These are phyloP conservation scores for Suillus luteus DNA, from an alignment of 768 basidiomycete species.

Conservation along the genomic window DNA sequence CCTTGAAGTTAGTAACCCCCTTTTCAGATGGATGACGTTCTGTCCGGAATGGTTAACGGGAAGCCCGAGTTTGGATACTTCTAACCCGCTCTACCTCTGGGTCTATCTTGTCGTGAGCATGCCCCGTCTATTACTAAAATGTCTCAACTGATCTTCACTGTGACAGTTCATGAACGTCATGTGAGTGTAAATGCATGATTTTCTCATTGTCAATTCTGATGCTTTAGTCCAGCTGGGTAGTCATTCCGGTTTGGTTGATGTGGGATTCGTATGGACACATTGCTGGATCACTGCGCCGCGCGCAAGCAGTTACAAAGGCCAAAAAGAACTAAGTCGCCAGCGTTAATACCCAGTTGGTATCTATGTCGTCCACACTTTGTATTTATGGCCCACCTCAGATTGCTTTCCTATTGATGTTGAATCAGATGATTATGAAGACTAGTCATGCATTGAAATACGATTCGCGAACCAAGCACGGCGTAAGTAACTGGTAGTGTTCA, in stretches of 20 bases:
- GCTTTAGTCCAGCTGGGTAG: constrained; percentile 64
- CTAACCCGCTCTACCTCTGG: constrained; percentile 73
- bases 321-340: constrained; percentile 36
- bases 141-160: constrained; percentile 5
- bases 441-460: neutral
- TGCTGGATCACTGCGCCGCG: constrained; percentile 53
- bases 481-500: constrained; percentile 18
- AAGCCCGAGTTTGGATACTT: constrained; percentile 69
- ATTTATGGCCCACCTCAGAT: neutral
- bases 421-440: neutral
- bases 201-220: constrained; percentile 4
- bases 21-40: constrained; percentile 80
- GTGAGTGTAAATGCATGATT: constrained; percentile 41
- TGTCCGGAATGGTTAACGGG: constrained; percentile 85
- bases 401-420: neutral
- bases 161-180: constrained; percentile 78
- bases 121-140: constrained; percentile 30
- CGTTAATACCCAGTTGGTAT: neutral
- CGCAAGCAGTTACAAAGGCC: constrained; percentile 32
- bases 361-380: neutral
- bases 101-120: constrained; percentile 68
- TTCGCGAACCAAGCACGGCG: neutral
- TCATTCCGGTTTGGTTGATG: constrained; percentile 77
- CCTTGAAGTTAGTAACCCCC: neutral
- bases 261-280: constrained; percentile 76